Evolutionary conservation across 345 rosid genomes (phyloP), one percentile per base, ranked within the genome.

Genomic region (Ceriops zippeliana): DNA sequence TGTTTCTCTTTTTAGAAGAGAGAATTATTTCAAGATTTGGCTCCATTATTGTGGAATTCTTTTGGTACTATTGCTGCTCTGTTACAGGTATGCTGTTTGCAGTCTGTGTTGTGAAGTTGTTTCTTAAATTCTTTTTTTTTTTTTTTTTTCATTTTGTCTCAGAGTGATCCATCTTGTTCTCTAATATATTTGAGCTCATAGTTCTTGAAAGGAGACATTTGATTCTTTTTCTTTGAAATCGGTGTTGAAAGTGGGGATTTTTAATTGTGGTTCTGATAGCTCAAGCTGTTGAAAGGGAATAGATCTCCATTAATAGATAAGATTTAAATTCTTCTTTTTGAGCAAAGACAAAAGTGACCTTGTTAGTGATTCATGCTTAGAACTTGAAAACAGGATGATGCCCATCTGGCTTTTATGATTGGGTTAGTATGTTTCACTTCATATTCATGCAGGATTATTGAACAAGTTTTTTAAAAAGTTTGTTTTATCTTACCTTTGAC

Each of bases 11-110:
- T 82, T 77, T 81, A 91, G 92, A 93, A 86, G 86, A 86, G 95
- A 82, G 98, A 93, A 72, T 73, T 91, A 72, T 91, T 96, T 87
- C 96, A 92, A 79, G 96, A 89, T 87, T 80, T 96, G 89, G 99
- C 96, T 63, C 98, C 96, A 69, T 79, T 96, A 57, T 70, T 90
- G 87, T 86, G 98, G 91, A 87, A 87, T 79, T 87, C 96, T 61
- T 85, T 83, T 79, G 93, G 93, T 74, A 85, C 89, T 73, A 85
- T 87, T 79, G 92, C 91, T 74, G 92, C 91, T 68, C 80, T 87
- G 21, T 78, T 90, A 78, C 90, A 86, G 90, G 90, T 83, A 83
- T 73, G 83, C 79, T 46, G 69, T 82, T 69, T 34, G 74, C 64
- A 54, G 66, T 58, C 58, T 42, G 62, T 46, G 63, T 5, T 38